Percentiles rank a stretch among this genome's conserved stretches.
Conservation (phyloP, 441 rosid genomes). For the Brassica balearica region DNA sequence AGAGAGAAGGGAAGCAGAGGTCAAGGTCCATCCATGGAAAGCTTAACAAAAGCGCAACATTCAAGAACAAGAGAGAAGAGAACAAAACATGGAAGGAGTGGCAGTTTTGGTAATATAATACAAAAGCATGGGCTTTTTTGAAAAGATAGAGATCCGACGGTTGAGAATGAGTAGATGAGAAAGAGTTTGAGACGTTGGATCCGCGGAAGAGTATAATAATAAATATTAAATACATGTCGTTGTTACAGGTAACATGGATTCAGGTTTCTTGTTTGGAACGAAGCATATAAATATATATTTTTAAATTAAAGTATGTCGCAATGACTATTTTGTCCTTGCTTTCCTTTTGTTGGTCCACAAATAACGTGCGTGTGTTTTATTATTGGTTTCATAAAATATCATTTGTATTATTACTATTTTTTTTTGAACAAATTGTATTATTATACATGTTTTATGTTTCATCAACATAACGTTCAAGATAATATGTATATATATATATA, state of each 20-base stretch:
- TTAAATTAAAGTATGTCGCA: background rate
- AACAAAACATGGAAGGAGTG: constrained; percentile 42
- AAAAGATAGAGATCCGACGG: constrained; percentile 48
- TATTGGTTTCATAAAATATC: background rate
- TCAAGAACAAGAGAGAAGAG: constrained; percentile 41
- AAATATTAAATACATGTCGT: constrained; percentile 49
- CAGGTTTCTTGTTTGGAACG: constrained; percentile 42
- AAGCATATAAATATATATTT: constrained; percentile 8
- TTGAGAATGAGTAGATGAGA: constrained; percentile 1
- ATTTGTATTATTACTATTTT: background rate
- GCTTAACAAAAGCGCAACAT: constrained; percentile 49
- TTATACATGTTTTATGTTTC: background rate
- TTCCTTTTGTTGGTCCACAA: constrained; percentile 27
- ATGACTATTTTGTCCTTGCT: constrained; percentile 28
- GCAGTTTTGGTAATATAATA: constrained; percentile 50
- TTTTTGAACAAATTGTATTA: no score
- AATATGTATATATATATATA: no score
- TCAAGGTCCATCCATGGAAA: constrained; percentile 73
- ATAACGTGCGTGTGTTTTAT: constrained; percentile 36
- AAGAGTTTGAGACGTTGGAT: constrained; percentile 48
- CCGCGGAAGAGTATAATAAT: constrained; percentile 30
- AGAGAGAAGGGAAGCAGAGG: constrained; percentile 37
- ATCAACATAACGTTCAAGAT: background rate
- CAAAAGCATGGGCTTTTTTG: constrained; percentile 43
- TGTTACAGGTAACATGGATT: constrained; percentile 47